Percentiles rank a stretch among this genome's conserved stretches.
Conservation (phyloP, 1,139 yeast species). For the Pichia sp. region DNA sequence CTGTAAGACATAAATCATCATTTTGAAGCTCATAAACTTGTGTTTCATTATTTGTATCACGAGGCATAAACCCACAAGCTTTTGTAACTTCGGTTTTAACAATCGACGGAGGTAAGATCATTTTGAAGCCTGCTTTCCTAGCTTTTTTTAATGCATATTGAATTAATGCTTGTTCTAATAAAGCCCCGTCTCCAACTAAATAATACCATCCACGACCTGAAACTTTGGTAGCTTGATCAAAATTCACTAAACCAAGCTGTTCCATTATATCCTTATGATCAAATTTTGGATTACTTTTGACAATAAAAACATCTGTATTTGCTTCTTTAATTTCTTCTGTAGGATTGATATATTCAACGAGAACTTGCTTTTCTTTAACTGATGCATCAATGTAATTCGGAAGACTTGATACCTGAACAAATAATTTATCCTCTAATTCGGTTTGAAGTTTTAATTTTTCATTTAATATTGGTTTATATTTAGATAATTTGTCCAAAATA, state of each 20-base stretch:
- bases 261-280: slow-evolving; percentile 71
- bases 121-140: slow-evolving; percentile 55
- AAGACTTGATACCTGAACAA: slow-evolving; percentile 42
- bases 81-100: slow-evolving; percentile 69
- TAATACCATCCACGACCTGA: slow-evolving; percentile 92
- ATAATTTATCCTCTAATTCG: slow-evolving; percentile 36
- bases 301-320: slow-evolving; percentile 16
- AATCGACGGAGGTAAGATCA: slow-evolving; percentile 80
- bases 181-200: slow-evolving; percentile 78
- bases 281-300: slow-evolving; percentile 15
- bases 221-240: slow-evolving; percentile 63
- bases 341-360: slow-evolving; percentile 48
- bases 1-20: slow-evolving; percentile 61
- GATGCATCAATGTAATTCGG: slow-evolving; percentile 62
- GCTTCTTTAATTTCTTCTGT: slow-evolving; percentile 19
- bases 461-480: slow-evolving; percentile 23
- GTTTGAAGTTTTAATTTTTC: slow-evolving; percentile 29
- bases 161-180: slow-evolving; percentile 82
- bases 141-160: slow-evolving; percentile 72
- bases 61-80: slow-evolving; percentile 95
- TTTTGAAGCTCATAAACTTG: slow-evolving; percentile 64
- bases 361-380: slow-evolving; percentile 43
- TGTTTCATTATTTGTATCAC: slow-evolving; percentile 80
- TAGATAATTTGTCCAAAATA: slow-evolving; percentile 16
- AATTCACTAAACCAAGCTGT: slow-evolving; percentile 57